Evolutionary conservation across 495 filamentous ascomycete species (phyloP), one percentile per base, ranked within the genome.

Genomic region (Hypoxylon lienhwacheense): DNA sequence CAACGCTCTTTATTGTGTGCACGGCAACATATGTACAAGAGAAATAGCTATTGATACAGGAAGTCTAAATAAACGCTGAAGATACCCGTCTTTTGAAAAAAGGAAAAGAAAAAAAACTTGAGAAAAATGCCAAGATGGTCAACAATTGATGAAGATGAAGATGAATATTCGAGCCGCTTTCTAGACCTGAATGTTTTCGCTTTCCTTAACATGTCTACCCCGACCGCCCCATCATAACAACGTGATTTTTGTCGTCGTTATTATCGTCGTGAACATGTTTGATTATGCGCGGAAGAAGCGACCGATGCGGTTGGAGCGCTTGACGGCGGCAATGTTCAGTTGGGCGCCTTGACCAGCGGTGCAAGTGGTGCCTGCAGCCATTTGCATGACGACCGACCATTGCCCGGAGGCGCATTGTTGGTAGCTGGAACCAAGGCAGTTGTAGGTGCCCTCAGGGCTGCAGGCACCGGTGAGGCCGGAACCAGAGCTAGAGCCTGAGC

Each of bases 371-470:
- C 74, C 74, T 2, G 61, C 61, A 7, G 74, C 66, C 31, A 77
- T 54, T 1, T 33, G 28, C 66, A 69, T 69, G 28, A 62, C 35
- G 7, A 67, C 56, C 2, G 74, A 72, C 74, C 74, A 77, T 0
- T 22, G n/a, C 15, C 74, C 74, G 24, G 68, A 62, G 26, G 65
- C 74, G 42, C 74, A 77, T 32, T 70, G 71, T 63, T 77, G 73
- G 66, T 67, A 77, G 36, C 61, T 63, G 11, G 63, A 63, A 21
- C 65, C 71, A 33, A 75, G 31, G 62, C 74, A 77, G 68, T 74
- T 74, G 72, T 70, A 77, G 34, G 57, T 59, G 8, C 74, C 74
- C 44, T 75, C 74, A 21, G 67, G 20, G 41, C 57, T 62, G 69
- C 74, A 77, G 22, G 70, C 63, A 19, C 48, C 48, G n/a, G 47